Percentiles rank a stretch among this genome's conserved stretches.
Evolutionary conservation across 306 rosid genomes (phyloP).

Genomic region (Sicyos baderoa): DNA sequence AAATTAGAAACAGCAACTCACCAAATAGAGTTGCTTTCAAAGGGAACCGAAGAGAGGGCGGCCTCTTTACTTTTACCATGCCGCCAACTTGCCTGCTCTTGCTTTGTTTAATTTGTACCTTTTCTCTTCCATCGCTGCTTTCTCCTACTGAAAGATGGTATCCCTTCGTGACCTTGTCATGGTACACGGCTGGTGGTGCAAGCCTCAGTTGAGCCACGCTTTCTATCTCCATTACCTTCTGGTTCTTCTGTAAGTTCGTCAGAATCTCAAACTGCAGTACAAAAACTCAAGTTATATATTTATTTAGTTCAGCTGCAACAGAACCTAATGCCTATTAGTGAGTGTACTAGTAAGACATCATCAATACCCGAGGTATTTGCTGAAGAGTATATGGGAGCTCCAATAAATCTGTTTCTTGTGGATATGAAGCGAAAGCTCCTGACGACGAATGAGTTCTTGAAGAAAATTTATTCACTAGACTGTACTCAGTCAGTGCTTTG

Average conservation of each 20-base stretch:
- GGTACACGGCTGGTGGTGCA: conserved; percentile 88
- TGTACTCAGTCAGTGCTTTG: conserved; percentile 47
- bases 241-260: conserved; percentile 58
- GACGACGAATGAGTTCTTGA: conserved; percentile 41
- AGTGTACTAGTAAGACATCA: conserved; percentile 6
- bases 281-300: conserved; percentile 22
- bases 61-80: conserved; percentile 71
- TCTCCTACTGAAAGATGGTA: conserved; percentile 46
- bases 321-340: not conserved
- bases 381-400: conserved; percentile 54
- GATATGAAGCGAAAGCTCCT: conserved; percentile 42
- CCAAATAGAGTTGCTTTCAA: conserved; percentile 71
- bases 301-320: conserved; percentile 18
- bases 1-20: conserved; percentile 25
- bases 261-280: conserved; percentile 84
- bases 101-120: conserved; percentile 35
- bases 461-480: conserved; percentile 47
- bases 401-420: conserved; percentile 46
- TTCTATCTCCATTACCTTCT: conserved; percentile 69
- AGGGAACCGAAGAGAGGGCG: conserved; percentile 64
- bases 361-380: conserved; percentile 68
- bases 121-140: conserved; percentile 41
- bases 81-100: conserved; percentile 47
- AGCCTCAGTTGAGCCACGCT: conserved; percentile 74
- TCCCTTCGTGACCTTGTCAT: conserved; percentile 73